phyloP scores from a whole-genome alignment of 2,329 filamentous ascomycete genomes.

The Cladosporium sphaerospermum region DNA sequence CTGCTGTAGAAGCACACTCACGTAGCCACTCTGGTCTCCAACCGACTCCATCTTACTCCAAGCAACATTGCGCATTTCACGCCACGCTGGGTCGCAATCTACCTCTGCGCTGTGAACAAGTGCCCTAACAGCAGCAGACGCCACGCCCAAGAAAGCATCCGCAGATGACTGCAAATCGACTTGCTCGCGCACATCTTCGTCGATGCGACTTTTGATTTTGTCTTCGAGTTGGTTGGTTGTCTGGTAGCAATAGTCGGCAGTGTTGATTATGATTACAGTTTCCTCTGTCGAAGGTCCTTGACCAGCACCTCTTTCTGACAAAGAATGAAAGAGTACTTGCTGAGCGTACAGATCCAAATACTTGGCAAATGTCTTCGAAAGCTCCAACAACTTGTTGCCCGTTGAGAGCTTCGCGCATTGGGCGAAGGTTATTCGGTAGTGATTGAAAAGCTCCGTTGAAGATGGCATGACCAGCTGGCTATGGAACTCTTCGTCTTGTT shows the following conservation, averaged over 20 bases:
- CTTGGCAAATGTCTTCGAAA: conserved; percentile 79
- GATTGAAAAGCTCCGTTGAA: conserved; percentile 94
- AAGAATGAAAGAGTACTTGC: conserved; percentile 73
- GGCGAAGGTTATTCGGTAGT: conserved; percentile 85
- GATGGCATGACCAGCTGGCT: conserved; percentile 84
- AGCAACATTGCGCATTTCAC: conserved; percentile 93
- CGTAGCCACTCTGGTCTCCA: conserved; percentile 88
- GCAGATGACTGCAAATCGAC: conserved; percentile 90
- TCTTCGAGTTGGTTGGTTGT: conserved; percentile 93
- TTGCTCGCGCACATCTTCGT: conserved; percentile 64
- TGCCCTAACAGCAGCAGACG: conserved; percentile 75
- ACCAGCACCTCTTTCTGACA: conserved; percentile 53
- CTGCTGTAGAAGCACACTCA: conserved; percentile 69
- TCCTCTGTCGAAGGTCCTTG: conserved; percentile 63
- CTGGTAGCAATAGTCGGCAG: conserved; percentile 92
- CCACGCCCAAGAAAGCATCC: conserved; percentile 91
- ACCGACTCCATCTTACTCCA: conserved; percentile 93
- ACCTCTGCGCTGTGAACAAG: conserved; percentile 79
- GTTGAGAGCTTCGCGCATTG: conserved; percentile 97
- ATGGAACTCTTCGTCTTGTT: conserved; percentile 85
- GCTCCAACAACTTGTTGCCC: conserved; percentile 74
- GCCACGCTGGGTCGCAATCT: conserved; percentile 80
- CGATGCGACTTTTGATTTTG: conserved; percentile 85
- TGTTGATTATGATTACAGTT: conserved; percentile 82
- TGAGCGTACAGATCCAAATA: conserved; percentile 95